phyloP scores from a whole-genome alignment of 345 rosid species.

The Eucalyptus regnans region DNA sequence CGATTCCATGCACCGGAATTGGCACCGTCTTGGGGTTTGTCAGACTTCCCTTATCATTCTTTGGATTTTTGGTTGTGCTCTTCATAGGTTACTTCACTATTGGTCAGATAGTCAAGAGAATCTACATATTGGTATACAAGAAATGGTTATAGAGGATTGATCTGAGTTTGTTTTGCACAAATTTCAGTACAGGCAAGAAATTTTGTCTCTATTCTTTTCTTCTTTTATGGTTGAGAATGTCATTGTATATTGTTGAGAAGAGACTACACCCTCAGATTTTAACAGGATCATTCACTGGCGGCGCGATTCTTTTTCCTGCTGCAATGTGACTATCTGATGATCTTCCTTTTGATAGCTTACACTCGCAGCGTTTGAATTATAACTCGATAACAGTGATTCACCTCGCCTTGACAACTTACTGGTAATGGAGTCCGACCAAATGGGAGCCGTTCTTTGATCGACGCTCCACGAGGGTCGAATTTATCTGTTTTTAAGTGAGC shows the following conservation, averaged over 20 bases:
- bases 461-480: background rate
- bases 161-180: background rate
- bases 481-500: background rate
- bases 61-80: constrained; percentile 44
- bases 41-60: constrained; percentile 31
- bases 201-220: background rate
- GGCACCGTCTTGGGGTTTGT: constrained; percentile 36
- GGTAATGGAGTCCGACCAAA: background rate
- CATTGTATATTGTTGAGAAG: background rate
- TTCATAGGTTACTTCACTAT: constrained; percentile 43
- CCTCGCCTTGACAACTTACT: background rate
- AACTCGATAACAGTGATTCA: background rate
- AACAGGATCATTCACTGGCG: background rate
- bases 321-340: background rate
- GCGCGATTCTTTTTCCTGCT: background rate
- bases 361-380: background rate
- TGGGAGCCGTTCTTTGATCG: background rate
- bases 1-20: constrained; percentile 23
- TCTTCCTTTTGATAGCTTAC: background rate
- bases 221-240: background rate
- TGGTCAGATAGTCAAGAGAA: constrained; percentile 54
- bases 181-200: background rate
- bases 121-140: constrained; percentile 34
- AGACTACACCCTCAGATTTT: background rate
- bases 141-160: constrained; percentile 31